Base-by-base conservation (phyloP, 2,329 filamentous ascomycete species). In the Fusarium algeriense region DNA sequence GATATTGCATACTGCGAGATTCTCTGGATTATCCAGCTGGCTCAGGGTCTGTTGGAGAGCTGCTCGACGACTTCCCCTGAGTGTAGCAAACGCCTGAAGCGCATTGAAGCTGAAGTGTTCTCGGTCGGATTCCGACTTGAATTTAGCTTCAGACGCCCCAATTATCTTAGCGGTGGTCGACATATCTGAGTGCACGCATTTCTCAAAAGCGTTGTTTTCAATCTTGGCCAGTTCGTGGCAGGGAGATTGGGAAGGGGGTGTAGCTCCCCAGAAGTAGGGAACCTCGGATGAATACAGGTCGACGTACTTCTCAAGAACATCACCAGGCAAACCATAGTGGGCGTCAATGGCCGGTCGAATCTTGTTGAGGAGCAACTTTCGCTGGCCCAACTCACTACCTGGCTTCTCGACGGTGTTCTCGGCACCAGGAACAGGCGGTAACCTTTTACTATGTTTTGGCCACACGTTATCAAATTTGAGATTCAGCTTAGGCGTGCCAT, bases 61-160 rank as follows among this genome's bases (percentile, higher is more conserved):
- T 11, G 84, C 85, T 46, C 85, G 82, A 44, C 81, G 80, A 58
- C 79, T 80, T 3, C 84, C 85, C 14, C 83, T 83, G 55, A 83
- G 80, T 6, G 54, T 58, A 4, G 81, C 79, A 68, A 80, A 83
- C 20, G 69, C 54, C 15, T 69, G 43, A 34, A 78, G 70, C 3
- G 64, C 38, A 13, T 35, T 26, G 10, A 19, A 28, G 20, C 44
- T 50, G 19, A 67, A 46, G 20, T 35, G 26, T 20, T 41, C 43
- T 43, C 35, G 50, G 11, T 38, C 30, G 28, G 35, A 53, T 23
- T 67, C 64, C 20, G 20, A 37, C 46, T 53, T 53, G 55, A 67
- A 49, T 14, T 61, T 43, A 19, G 73, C 63, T n/a, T 41, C 45
- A 30, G 40, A 50, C 12, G 56, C 32, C 34, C 41, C 37, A 12